Evolutionary conservation across 2,329 filamentous ascomycete species (phyloP).

Genomic region (Calcarisporium arbuscula): DNA sequence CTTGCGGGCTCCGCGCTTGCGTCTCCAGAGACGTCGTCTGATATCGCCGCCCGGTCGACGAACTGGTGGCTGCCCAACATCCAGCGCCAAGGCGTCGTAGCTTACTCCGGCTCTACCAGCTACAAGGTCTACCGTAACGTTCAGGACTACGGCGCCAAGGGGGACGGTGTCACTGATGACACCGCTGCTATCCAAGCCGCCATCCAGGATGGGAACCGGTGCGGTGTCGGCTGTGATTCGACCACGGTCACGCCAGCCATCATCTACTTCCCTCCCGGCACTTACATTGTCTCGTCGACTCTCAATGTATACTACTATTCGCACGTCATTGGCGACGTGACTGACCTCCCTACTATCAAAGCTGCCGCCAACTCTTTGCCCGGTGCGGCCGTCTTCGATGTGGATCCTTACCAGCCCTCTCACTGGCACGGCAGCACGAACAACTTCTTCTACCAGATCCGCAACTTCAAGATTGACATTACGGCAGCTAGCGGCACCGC

Average conservation of each 20-base stretch:
- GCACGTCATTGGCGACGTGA: conserved; percentile 39
- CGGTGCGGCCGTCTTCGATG: too few species aligned
- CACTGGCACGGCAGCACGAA: conserved; percentile 33
- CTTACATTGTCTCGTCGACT: conserved; percentile 48
- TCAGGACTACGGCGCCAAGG: conserved; percentile 29
- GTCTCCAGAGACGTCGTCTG: conserved; percentile 12
- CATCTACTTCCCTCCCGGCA: conserved; percentile 34
- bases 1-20: conserved; percentile 28
- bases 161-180: conserved; percentile 37
- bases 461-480: conserved; percentile 59
- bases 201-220: conserved; percentile 30
- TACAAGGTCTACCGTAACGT: conserved; percentile 50
- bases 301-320: conserved; percentile 60
- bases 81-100: conserved; percentile 59
- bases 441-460: conserved; percentile 58
- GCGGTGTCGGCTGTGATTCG: conserved; percentile 19
- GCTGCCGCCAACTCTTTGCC: conserved; percentile 48
- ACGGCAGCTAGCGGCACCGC: conserved; percentile 21
- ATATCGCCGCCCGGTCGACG: conserved; percentile 28
- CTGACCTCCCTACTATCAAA: conserved; percentile 45
- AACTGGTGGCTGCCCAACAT: conserved; percentile 69
- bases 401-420: too few species aligned
- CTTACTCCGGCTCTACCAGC: conserved; percentile 41
- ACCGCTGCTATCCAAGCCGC: conserved; percentile 47
- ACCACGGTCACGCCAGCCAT: conserved; percentile 21